phyloP scores from a whole-genome alignment of 2,329 filamentous ascomycete genomes.

The Alternaria brassicae region DNA sequence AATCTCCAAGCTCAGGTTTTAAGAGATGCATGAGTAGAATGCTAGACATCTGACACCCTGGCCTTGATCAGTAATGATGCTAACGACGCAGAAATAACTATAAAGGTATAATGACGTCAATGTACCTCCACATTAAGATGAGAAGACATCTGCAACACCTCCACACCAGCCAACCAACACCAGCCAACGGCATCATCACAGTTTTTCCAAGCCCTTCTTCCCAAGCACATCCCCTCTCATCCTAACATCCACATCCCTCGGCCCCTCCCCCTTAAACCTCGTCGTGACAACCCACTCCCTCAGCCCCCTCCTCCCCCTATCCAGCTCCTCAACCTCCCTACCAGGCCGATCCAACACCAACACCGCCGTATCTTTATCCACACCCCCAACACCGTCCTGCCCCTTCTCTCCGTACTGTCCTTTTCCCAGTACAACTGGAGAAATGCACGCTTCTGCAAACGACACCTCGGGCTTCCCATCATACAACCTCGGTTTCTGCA shows the following conservation, averaged over 20 bases:
- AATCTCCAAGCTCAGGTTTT: no score
- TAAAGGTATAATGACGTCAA: no score
- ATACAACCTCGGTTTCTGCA: conserved; percentile 59
- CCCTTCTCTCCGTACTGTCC: conserved; percentile 44
- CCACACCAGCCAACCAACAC: background rate
- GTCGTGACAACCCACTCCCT: conserved; percentile 64
- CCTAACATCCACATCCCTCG: conserved; percentile 62
- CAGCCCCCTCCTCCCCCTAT: conserved; percentile 58
- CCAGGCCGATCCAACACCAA: conserved; percentile 63
- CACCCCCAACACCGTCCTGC: conserved; percentile 42
- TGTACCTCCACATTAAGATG: no score
- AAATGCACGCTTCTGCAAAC: conserved; percentile 56
- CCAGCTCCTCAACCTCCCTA: conserved; percentile 61
- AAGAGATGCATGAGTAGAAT: no score
- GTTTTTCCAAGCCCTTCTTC: no score
- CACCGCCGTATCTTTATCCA: conserved; percentile 59
- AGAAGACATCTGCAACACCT: no score
- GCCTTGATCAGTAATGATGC: no score
- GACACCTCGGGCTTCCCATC: conserved; percentile 43
- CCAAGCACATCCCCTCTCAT: conserved; percentile 55
- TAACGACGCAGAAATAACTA: no score
- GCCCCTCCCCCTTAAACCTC: conserved; percentile 63
- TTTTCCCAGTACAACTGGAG: conserved; percentile 49
- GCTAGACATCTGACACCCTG: no score
- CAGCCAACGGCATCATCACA: no score